Evolutionary conservation across 306 rosid genomes (phyloP).

Genomic region (Gastrolobium villosum): DNA sequence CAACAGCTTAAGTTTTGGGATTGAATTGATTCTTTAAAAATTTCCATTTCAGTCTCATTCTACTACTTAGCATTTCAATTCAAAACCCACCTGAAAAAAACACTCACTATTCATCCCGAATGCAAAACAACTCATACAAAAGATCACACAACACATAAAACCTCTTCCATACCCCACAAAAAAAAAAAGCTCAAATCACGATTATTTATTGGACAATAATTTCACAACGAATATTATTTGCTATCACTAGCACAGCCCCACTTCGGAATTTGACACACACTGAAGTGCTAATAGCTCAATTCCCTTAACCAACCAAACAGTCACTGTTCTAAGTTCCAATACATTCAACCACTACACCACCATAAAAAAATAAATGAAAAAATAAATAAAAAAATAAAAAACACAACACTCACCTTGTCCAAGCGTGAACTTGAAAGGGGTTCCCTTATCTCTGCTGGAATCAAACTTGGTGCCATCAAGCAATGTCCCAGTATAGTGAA

Average conservation of each 20-base stretch:
- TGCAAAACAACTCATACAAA: too few relatives aligned
- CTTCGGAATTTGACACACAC: not conserved
- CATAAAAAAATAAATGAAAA: not conserved
- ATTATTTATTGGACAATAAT: not conserved
- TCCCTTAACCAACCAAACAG: not conserved
- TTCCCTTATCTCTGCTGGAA: slow-evolving; percentile 85
- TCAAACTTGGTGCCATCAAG: slow-evolving; percentile 93
- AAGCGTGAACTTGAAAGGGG: slow-evolving; percentile 89
- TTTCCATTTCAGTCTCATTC: too few relatives aligned
- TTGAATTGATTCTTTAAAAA: too few relatives aligned
- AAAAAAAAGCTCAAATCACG: not conserved
- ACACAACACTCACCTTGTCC: slow-evolving; percentile 76
- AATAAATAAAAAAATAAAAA: not conserved
- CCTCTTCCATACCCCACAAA: too few relatives aligned
- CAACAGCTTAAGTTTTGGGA: too few relatives aligned
- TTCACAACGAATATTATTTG: not conserved
- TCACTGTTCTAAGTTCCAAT: not conserved
- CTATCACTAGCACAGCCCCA: not conserved
- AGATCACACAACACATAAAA: too few relatives aligned
- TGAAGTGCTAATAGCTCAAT: not conserved
- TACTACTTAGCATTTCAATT: too few relatives aligned
- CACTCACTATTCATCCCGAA: too few relatives aligned
- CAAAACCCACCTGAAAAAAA: too few relatives aligned
- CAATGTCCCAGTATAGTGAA: slow-evolving; percentile 92
- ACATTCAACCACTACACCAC: not conserved